A percentile compares a stretch with the other conserved stretches of the same genome.
Conservation (phyloP, 2,329 filamentous ascomycete genomes). For the Biscogniauxia sp. region DNA sequence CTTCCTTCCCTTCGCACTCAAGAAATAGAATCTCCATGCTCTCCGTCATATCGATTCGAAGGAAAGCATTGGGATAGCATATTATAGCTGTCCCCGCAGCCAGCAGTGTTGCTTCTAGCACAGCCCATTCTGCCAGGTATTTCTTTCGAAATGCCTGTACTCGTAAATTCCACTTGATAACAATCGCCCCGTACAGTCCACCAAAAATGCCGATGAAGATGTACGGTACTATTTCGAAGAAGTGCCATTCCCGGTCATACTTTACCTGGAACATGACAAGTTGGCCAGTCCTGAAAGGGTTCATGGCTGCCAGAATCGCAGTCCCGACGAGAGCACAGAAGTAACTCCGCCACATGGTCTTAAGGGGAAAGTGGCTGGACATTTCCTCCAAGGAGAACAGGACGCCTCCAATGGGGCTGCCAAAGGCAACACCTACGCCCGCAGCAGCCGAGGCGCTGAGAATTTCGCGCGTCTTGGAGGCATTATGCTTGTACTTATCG, state of each 20-base stretch:
- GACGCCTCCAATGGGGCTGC: constrained; percentile 94
- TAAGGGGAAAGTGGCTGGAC: constrained; percentile 92
- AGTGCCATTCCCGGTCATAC: constrained; percentile 96
- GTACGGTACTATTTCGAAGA: constrained; percentile 94
- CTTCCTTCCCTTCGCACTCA: constrained; percentile 85
- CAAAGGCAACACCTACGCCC: constrained; percentile 94
- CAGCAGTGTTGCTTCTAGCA: constrained; percentile 81
- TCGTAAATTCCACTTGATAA: constrained; percentile 96
- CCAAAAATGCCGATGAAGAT: constrained; percentile 89
- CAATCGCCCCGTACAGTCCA: constrained; percentile 90
- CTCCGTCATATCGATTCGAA: constrained; percentile 98
- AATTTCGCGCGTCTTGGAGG: constrained; percentile 92
- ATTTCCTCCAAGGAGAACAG: constrained; percentile 97
- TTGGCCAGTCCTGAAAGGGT: constrained; percentile 94
- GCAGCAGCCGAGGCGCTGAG: constrained; percentile 92
- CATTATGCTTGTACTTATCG: constrained; percentile 86
- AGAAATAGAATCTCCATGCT: constrained; percentile 98
- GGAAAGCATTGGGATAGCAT: constrained; percentile 95
- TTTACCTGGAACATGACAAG: constrained; percentile 98
- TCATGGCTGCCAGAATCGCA: constrained; percentile 90
- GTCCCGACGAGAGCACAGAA: constrained; percentile 96
- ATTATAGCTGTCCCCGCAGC: constrained; percentile 82
- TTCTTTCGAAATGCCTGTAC: constrained; percentile 92
- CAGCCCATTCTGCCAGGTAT: constrained; percentile 78
- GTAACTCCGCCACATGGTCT: constrained; percentile 97